phyloP scores from a whole-genome alignment of 805 yeast genomes.

The Kazachstania taianensis region DNA sequence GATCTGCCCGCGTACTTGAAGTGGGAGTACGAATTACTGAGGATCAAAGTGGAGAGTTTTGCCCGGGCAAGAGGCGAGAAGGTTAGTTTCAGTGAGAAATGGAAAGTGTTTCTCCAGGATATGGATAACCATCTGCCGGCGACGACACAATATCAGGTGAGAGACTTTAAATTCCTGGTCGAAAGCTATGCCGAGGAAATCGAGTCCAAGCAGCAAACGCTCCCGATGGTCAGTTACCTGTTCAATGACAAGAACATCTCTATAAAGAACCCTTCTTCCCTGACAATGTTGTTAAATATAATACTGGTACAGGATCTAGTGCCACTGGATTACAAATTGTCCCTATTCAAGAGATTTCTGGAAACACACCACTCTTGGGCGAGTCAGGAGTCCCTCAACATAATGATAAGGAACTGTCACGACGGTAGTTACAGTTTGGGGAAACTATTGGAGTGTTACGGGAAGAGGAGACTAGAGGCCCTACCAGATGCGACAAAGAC shows the following conservation, averaged over 20 bases:
- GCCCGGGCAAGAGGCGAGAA: constrained; percentile 15
- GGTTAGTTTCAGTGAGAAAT: constrained; percentile 20
- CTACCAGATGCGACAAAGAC: no score
- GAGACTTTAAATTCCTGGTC: constrained; percentile 23
- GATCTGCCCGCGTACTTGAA: no score
- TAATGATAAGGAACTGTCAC: constrained; percentile 7
- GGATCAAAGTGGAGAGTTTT: constrained; percentile 23
- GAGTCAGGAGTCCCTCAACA: constrained; percentile 3
- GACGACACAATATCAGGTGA: constrained; percentile 7
- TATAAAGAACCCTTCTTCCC: constrained; percentile 15
- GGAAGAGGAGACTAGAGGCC: no score
- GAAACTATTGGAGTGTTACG: not conserved
- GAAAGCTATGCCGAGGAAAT: constrained; percentile 6
- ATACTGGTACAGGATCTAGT: constrained; percentile 12
- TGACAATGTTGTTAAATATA: constrained; percentile 20
- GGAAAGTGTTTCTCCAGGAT: constrained; percentile 26
- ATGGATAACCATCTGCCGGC: constrained; percentile 17
- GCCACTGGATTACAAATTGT: constrained; percentile 5
- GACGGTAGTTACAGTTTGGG: constrained; percentile 6
- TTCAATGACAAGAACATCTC: constrained; percentile 13
- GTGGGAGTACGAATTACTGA: constrained; percentile 15
- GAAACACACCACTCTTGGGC: constrained; percentile 4
- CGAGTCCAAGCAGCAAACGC: not conserved
- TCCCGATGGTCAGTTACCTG: constrained; percentile 9
- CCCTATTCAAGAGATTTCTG: constrained; percentile 9